These are phyloP conservation scores for Inonotus obliquus DNA, from an alignment of 1,284 basidiomycete genomes.

Conservation along the genomic window DNA sequence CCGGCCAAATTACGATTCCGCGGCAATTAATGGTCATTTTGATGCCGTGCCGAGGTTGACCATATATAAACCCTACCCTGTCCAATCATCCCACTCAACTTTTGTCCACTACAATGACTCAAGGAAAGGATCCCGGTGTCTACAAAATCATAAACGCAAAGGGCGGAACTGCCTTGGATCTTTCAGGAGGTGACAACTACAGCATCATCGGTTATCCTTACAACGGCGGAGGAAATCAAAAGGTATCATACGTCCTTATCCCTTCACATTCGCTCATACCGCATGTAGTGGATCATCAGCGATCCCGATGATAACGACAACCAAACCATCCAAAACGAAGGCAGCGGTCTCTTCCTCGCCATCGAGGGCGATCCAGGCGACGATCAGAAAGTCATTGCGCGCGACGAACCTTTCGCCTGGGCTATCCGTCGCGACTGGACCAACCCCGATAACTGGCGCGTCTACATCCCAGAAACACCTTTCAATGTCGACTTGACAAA, in stretches of 20 bases:
- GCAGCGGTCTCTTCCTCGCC: constrained; percentile 28
- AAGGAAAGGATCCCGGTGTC: constrained; percentile 17
- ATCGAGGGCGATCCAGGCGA: constrained; percentile 24
- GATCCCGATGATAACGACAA: constrained; percentile 26
- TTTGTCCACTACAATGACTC: background rate
- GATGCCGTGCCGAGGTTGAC: too few species aligned
- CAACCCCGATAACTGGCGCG: constrained; percentile 6
- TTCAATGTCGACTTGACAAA: constrained; percentile 15
- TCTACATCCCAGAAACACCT: constrained; percentile 12
- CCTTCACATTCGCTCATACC: background rate
- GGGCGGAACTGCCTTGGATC: constrained; percentile 24
- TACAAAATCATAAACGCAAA: constrained; percentile 26
- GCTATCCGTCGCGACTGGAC: constrained; percentile 11
- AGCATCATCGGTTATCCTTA: constrained; percentile 21
- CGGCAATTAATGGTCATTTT: too few species aligned
- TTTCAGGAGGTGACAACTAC: constrained; percentile 25
- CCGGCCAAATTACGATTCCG: too few species aligned
- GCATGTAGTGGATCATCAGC: constrained; percentile 29
- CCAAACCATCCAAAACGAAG: constrained; percentile 28
- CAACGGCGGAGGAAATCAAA: constrained; percentile 16
- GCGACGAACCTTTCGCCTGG: constrained; percentile 5
- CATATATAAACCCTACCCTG: too few species aligned
- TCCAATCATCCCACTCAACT: too few species aligned
- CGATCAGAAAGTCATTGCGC: constrained; percentile 24
- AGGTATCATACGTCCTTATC: constrained; percentile 10